Evolutionary conservation across 2,329 filamentous ascomycete genomes (phyloP).

Genomic region (Exophiala xenobiotica): DNA sequence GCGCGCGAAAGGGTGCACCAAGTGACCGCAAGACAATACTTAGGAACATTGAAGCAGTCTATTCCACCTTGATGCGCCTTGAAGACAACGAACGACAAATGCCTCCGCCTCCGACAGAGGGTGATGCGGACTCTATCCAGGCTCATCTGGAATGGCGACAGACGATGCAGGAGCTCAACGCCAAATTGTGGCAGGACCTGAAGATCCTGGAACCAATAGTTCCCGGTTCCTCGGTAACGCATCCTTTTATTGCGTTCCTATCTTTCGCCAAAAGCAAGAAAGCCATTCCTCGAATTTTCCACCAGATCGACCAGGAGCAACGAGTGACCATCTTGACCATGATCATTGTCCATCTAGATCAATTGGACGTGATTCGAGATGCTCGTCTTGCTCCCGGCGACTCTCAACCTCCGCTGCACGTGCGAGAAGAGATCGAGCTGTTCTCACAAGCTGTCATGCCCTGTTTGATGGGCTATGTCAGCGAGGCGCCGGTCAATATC

Average conservation of each 20-base stretch:
- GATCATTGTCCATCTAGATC: slow-evolving; percentile 89
- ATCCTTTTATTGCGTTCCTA: slow-evolving; percentile 94
- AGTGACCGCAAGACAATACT: slow-evolving; percentile 81
- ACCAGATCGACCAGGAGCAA: slow-evolving; percentile 87
- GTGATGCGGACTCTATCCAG: slow-evolving; percentile 68
- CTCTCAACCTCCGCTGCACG: slow-evolving; percentile 67
- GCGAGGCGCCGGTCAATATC: slow-evolving; percentile 85
- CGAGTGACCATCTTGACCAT: slow-evolving; percentile 91
- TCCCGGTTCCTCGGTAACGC: slow-evolving; percentile 64
- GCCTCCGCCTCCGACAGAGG: slow-evolving; percentile 61
- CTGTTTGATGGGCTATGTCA: slow-evolving; percentile 83
- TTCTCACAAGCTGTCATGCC: slow-evolving; percentile 89
- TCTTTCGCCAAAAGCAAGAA: slow-evolving; percentile 96
- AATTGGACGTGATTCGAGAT: slow-evolving; percentile 82
- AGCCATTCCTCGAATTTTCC: slow-evolving; percentile 90
- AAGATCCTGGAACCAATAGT: slow-evolving; percentile 93
- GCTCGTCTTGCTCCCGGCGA: slow-evolving; percentile 74
- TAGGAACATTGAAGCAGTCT: slow-evolving; percentile 84
- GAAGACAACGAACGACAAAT: slow-evolving; percentile 87
- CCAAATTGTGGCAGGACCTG: slow-evolving; percentile 77
- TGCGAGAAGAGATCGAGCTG: slow-evolving; percentile 88
- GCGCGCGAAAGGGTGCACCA: slow-evolving; percentile 50
- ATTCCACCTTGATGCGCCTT: slow-evolving; percentile 83
- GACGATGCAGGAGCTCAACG: slow-evolving; percentile 68
- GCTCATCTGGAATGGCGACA: slow-evolving; percentile 78